Evolutionary conservation across 1,139 yeast genomes (phyloP).

Genomic region (Nakaseomyces nivariensis): DNA sequence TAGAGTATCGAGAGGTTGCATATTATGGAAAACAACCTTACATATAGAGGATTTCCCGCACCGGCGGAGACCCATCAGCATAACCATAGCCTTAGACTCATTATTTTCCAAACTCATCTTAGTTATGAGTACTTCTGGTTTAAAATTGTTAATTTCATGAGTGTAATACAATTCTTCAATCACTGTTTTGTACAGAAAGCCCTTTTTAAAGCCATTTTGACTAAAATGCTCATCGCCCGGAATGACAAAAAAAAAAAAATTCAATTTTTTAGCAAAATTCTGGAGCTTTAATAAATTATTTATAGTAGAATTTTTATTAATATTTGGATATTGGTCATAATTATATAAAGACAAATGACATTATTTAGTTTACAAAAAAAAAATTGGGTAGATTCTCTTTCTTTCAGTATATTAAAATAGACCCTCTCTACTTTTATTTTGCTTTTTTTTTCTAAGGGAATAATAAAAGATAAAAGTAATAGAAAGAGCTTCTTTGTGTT

Average conservation of each 20-base stretch:
- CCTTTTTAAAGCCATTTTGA: not conserved
- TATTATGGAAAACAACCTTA: conserved; percentile 89
- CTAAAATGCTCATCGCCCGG: not conserved
- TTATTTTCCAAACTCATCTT: conserved; percentile 12
- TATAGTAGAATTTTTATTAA: too few species aligned
- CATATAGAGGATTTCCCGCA: conserved; percentile 86
- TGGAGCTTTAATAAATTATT: not conserved
- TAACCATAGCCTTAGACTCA: conserved; percentile 58
- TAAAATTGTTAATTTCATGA: not conserved
- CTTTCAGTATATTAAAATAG: not conserved
- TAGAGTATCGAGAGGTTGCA: conserved; percentile 91
- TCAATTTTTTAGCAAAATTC: not conserved
- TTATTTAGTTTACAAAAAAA: not conserved
- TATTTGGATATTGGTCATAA: not conserved
- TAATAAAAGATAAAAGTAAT: too few species aligned
- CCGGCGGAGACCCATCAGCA: conserved; percentile 75
- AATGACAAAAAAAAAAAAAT: not conserved
- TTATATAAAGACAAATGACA: not conserved
- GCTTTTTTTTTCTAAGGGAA: too few species aligned
- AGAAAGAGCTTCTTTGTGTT: too few species aligned
- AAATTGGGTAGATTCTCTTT: not conserved
- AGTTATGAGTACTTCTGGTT: conserved; percentile 8
- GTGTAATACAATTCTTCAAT: not conserved
- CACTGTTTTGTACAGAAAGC: not conserved
- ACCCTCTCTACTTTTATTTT: not conserved